A percentile compares a stretch with the other conserved stretches of the same genome.
phyloP scores from a whole-genome alignment of 306 rosid species.

The Pyrus betulifolia region DNA sequence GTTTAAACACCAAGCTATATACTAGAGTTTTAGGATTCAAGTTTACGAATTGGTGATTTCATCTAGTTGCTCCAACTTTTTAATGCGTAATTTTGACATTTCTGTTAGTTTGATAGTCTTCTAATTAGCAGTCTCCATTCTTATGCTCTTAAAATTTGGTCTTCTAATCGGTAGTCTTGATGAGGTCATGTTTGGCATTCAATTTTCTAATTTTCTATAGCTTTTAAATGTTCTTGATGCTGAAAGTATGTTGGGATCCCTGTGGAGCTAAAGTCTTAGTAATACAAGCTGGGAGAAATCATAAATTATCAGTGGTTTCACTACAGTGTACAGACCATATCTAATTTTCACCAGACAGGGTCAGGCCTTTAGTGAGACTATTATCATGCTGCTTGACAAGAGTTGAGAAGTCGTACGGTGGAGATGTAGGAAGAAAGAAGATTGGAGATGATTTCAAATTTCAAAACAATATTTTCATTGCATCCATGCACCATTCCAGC shows the following conservation, averaged over 20 bases:
- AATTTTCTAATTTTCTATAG: not conserved
- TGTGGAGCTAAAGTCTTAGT: not conserved
- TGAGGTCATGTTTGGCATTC: not conserved
- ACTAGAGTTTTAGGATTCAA: not conserved
- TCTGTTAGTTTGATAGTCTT: not conserved
- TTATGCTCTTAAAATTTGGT: conserved; percentile 15
- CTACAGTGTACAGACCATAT: not conserved
- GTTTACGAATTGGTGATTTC: not conserved
- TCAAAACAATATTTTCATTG: not conserved
- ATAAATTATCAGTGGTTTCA: not conserved
- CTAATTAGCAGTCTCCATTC: not conserved
- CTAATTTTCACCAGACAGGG: not conserved
- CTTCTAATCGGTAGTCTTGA: not conserved
- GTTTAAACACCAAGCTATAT: not conserved
- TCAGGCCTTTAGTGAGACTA: not conserved
- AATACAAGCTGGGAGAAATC: not conserved
- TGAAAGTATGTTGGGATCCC: not conserved
- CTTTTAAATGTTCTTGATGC: not conserved
- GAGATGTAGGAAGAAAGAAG: not conserved
- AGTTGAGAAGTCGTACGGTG: not conserved
- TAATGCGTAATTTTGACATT: not conserved
- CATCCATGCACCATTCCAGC: not conserved
- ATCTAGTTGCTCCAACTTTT: not conserved
- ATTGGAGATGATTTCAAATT: not conserved
- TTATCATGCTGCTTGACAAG: not conserved